Evolutionary conservation across 768 basidiomycete genomes (phyloP).

Genomic region (Kwoniella shandongensis): DNA sequence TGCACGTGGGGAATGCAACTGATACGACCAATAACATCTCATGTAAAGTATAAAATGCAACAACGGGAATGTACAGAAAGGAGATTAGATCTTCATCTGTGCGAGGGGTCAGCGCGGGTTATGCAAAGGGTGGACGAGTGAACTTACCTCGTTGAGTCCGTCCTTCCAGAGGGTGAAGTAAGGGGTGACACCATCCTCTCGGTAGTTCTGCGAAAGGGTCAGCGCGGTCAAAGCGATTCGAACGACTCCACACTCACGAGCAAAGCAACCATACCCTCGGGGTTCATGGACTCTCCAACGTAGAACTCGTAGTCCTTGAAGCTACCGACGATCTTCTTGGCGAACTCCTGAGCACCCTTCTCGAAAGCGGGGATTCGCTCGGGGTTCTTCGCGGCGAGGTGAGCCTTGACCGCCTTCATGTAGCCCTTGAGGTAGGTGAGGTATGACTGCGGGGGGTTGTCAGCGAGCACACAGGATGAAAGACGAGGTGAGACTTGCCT

Average conservation of each 20-base stretch:
- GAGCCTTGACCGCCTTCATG: slow-evolving; percentile 84
- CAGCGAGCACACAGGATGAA: background rate
- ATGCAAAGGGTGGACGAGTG: background rate
- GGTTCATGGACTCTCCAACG: slow-evolving; percentile 60
- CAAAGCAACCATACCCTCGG: slow-evolving; percentile 90
- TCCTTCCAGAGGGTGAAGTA: slow-evolving; percentile 97
- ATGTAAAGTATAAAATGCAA: background rate
- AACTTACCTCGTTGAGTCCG: slow-evolving; percentile 69
- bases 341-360: slow-evolving; percentile 70
- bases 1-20: background rate
- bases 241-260: slow-evolving; percentile 55
- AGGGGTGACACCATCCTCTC: slow-evolving; percentile 64
- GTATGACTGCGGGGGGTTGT: slow-evolving; percentile 57
- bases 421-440: slow-evolving; percentile 84
- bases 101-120: background rate
- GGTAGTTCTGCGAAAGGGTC: slow-evolving; percentile 65
- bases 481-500: slow-evolving; percentile 54
- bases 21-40: slow-evolving; percentile 1
- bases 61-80: background rate
- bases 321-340: slow-evolving; percentile 83
- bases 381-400: slow-evolving; percentile 62
- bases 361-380: slow-evolving; percentile 74
- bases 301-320: slow-evolving; percentile 92
- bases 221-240: slow-evolving; percentile 1
- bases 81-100: slow-evolving; percentile 40